Evolutionary conservation across 345 rosid species (phyloP), one percentile per base, ranked within the genome.

Genomic region (Zanthoxylum bungeanum): DNA sequence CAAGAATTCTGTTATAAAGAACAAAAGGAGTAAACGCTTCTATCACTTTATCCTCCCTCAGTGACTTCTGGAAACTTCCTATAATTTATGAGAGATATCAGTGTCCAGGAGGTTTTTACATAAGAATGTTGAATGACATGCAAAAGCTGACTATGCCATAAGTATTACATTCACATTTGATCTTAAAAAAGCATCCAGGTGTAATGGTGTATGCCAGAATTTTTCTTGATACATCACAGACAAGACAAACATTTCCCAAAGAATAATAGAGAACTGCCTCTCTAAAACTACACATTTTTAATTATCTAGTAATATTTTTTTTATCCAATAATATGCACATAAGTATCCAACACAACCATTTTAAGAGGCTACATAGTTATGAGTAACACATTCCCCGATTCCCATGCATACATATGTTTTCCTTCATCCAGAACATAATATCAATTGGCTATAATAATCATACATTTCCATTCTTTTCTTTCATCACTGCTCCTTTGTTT

Each of bases 41-140:
- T 37, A 39, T 52, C 62, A 68, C 24, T 37, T 24, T 8, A 53
- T 33, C 60, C 60, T n/a, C 46, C 70, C 59, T 66, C 46, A 21
- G 21, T 61, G 19, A 46, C 28, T 33, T 37, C 47, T 28, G 36
- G 24, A 50, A 65, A 9, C 27, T 62, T 40, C 39, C 22, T 22
- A 25, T 21, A 19, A 30, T 28, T 28, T 30, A 47, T 47, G 19
- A 49, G 39, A 65, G 40, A 47, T 11, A 31, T 19, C 28, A 65
- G 5, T 4, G 22, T 16, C 9, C 14, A 57, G 36, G 36, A 30
- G 27, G 40, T 17, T 17, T 27, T 28, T 44, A 37, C 7, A 19
- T 19, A 46, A 39, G 31, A 61, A 46, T 21, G 16, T 22, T 44
- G 25, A 42, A 28, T 46, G 56, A 44, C 37, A 28, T 61, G 31